Base-by-base conservation (phyloP, 805 yeast genomes). In the Pichia californica region DNA sequence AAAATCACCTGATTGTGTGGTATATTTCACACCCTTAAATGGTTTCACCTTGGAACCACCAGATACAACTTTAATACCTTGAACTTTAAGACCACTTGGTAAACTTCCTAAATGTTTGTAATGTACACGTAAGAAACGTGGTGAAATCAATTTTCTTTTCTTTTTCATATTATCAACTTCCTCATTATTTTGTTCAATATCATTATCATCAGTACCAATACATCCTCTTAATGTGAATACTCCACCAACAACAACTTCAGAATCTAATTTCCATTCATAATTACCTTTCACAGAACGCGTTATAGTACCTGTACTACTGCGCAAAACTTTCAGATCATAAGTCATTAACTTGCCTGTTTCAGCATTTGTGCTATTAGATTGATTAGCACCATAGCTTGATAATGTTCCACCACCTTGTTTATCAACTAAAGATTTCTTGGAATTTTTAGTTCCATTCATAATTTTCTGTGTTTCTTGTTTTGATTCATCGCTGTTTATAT, bases 21-120 rank as follows among this genome's bases (percentile, higher is more conserved):
- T 66, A 57, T 89, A 89, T 57, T 88, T 84, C 18, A 89, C 96
- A 1, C 98, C 98, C 59, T 88, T 89, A 68, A 78, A 89, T 0
- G 96, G 95, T 55, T 80, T 82, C 10, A 77, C 81, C 5, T 68
- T 67, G 3, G 75, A 74, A 44, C 78, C 53, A 0, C 91, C 88
- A 50, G 67, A 68, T 4, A 55, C 20, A 15, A 87, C 73, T 53
- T 77, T 74, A 48, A 88, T 63, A 25, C 81, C 70, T 11, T 76
- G 81, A 2, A 88, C 83, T 52, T 76, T 77, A 33, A 84, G 64
- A 1, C 91, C 88, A 59, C 94, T 83, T 1, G 93, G 85, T 2
- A 86, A 69, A 7, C 74, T 68, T 0, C 95, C 96, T 49, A 77
- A 76, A 51, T 80, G 71, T 10, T 66, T 50, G 54, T 83, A 88